Percentiles rank a stretch among this genome's conserved stretches.
Evolutionary conservation across 352 stramenopile genomes (phyloP).

Genomic region (Stramenopiles sp.): DNA sequence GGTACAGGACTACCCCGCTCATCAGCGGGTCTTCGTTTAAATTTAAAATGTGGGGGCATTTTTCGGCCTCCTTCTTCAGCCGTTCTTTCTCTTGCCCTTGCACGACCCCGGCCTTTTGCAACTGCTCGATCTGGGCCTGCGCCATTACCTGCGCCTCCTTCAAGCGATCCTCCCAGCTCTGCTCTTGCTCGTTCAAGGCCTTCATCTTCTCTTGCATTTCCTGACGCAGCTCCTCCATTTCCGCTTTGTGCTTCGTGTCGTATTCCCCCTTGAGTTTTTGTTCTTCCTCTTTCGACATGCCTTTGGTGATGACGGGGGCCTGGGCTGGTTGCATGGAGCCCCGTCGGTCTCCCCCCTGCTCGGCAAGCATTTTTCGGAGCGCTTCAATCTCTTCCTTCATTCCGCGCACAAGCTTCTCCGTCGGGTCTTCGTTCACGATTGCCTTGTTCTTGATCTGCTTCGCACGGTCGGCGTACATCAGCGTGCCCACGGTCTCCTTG

Average conservation of each 20-base stretch:
- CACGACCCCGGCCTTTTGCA: slow-evolving; percentile 40
- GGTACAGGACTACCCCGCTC: slow-evolving; percentile 53
- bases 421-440: slow-evolving; percentile 69
- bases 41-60: slow-evolving; percentile 44
- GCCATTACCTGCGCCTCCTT: slow-evolving; percentile 56
- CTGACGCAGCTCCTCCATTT: slow-evolving; percentile 40
- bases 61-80: slow-evolving; percentile 26
- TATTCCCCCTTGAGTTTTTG: too few species aligned
- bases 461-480: slow-evolving; percentile 63
- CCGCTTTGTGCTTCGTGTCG: slow-evolving; percentile 51
- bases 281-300: too few species aligned
- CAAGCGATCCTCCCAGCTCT: slow-evolving; percentile 49
- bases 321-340: too few species aligned
- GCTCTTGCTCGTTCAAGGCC: slow-evolving; percentile 24
- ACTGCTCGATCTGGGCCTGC: slow-evolving; percentile 46
- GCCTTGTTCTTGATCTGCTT: slow-evolving; percentile 80
- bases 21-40: slow-evolving; percentile 61
- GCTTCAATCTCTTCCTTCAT: slow-evolving; percentile 70
- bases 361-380: slow-evolving; percentile 51
- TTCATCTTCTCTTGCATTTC: slow-evolving; percentile 33
- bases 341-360: not conserved
- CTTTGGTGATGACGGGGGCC: too few species aligned
- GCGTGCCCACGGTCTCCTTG: slow-evolving; percentile 65
- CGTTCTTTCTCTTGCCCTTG: slow-evolving; percentile 39
- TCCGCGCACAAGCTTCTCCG: slow-evolving; percentile 57